These are phyloP conservation scores for Spinellus fusiger DNA, from an alignment of 192 early-diverging fungal species.

Conservation along the genomic window DNA sequence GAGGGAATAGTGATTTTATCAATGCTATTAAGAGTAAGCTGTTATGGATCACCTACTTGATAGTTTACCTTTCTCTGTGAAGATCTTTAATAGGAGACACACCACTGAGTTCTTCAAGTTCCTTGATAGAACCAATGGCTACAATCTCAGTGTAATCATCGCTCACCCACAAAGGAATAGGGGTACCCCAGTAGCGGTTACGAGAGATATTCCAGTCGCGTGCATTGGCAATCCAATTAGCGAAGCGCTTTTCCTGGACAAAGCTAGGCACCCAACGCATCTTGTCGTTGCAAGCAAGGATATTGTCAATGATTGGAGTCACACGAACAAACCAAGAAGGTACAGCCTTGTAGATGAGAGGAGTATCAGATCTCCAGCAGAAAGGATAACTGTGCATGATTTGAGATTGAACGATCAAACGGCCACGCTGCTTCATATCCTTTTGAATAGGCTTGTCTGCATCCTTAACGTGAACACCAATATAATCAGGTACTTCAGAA, in stretches of 20 bases:
- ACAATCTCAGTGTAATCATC: slow-evolving; percentile 89
- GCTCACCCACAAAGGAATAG: slow-evolving; percentile 95
- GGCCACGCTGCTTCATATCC: slow-evolving; percentile 71
- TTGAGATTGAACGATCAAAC: slow-evolving; percentile 89
- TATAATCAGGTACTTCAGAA: slow-evolving; percentile 68
- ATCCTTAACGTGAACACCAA: slow-evolving; percentile 87
- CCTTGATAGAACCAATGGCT: slow-evolving; percentile 85
- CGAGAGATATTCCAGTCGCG: slow-evolving; percentile 99
- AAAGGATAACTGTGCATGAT: slow-evolving; percentile 92
- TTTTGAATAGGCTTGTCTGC: slow-evolving; percentile 97
- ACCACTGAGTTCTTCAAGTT: slow-evolving; percentile 86
- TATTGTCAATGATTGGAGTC: slow-evolving; percentile 70
- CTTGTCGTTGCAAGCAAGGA: slow-evolving; percentile 80
- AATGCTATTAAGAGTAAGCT: slow-evolving; percentile 42
- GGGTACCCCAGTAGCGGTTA: slow-evolving; percentile 99
- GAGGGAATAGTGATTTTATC: slow-evolving; percentile 97
- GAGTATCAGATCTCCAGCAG: slow-evolving; percentile 98
- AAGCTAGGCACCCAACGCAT: slow-evolving; percentile 92
- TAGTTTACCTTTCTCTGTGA: slow-evolving; percentile 71
- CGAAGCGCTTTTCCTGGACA: slow-evolving; percentile 96
- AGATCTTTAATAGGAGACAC: slow-evolving; percentile 81
- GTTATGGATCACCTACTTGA: neutral
- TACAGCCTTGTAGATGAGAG: slow-evolving; percentile 94
- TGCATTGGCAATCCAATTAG: slow-evolving; percentile 92
- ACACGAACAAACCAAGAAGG: slow-evolving; percentile 98